phyloP scores from a whole-genome alignment of 306 rosid genomes.

The Dalbergia cultrata region DNA sequence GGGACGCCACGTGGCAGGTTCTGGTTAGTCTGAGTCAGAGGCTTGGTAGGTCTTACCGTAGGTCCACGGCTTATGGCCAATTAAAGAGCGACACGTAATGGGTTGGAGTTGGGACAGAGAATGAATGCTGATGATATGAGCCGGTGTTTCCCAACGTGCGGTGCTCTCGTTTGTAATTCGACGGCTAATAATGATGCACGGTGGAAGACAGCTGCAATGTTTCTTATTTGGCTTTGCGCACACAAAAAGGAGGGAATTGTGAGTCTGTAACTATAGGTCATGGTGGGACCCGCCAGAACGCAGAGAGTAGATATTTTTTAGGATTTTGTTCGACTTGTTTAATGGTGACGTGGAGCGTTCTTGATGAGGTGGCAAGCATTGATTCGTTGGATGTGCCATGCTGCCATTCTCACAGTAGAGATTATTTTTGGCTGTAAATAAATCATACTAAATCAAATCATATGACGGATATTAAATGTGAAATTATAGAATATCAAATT shows the following conservation, averaged over 20 bases:
- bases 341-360: background rate
- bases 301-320: background rate
- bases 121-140: background rate
- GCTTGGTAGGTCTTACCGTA: constrained; percentile 53
- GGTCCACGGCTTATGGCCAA: constrained; percentile 42
- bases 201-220: constrained; percentile 63
- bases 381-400: constrained; percentile 11
- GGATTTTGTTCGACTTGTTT: background rate
- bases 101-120: background rate
- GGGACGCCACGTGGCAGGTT: constrained; percentile 84
- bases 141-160: constrained; percentile 29
- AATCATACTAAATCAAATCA: background rate
- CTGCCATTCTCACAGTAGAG: too few relatives aligned
- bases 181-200: background rate
- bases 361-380: constrained; percentile 30
- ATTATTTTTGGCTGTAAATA: constrained; percentile 38
- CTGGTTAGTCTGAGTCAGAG: constrained; percentile 47
- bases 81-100: constrained; percentile 34
- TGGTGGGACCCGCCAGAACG: constrained; percentile 9
- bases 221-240: background rate
- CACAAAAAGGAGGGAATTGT: background rate
- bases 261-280: background rate
- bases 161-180: background rate
- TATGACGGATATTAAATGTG: background rate
- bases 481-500: background rate